Base-by-base conservation (phyloP, 371 early-diverging fungal species). In the Blakeslea trispora region DNA sequence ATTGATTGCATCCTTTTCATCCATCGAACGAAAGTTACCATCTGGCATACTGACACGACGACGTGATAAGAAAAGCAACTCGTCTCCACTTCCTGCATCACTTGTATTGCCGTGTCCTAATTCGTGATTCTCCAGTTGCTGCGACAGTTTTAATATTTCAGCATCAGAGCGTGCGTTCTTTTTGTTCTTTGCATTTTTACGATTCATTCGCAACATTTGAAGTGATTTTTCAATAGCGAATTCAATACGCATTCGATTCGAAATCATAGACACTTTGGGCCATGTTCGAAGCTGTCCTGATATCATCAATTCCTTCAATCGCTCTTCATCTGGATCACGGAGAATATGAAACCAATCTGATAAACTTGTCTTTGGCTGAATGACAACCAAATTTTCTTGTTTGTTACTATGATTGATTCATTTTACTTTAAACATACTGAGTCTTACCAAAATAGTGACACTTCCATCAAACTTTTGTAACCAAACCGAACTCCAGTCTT, bases 391-490 rank as follows among this genome's bases (percentile, higher is more conserved):
- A n/a, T n/a, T n/a, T n/a, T n/a, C n/a, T n/a, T n/a, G n/a, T n/a
- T n/a, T n/a, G n/a, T n/a, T n/a, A n/a, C n/a, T n/a, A n/a, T n/a
- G n/a, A n/a, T n/a, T n/a, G n/a, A n/a, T n/a, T n/a, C n/a, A n/a
- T n/a, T n/a, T n/a, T n/a, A n/a, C n/a, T n/a, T n/a, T 14, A 32
- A 0, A 5, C 6, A 39, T 34, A 39, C n/a, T 40, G 10, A 37
- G 35, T 9, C 23, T 19, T 78, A 86, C 85, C 70, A 88, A 59
- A 45, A 97, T 91, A 0, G 95, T 95, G 23, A 92, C 86, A 61
- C 77, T 84, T 37, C 95, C 95, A 50, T 92, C 91, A 73, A 95
- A 94, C 61, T 85, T 85, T 64, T 95, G 96, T 44, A 93, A 71
- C 84, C 86, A 97, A 2, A 94, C 75, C 23, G 81, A 81, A 31